phyloP scores from a whole-genome alignment of 768 basidiomycete genomes.

The Russula earlei region DNA sequence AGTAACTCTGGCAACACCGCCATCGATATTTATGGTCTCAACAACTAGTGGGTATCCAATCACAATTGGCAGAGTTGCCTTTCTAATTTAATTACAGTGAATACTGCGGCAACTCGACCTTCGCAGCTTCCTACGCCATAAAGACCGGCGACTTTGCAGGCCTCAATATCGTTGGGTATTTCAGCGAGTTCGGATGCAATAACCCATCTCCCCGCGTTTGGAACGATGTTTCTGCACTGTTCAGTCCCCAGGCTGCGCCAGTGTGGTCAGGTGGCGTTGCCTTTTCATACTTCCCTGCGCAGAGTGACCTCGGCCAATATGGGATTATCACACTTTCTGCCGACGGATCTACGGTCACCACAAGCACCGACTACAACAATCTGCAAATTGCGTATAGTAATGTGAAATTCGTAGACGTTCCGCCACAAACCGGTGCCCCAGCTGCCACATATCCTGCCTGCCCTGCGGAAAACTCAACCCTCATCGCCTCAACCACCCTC shows the following conservation, averaged over 20 bases:
- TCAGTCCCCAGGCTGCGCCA: constrained; percentile 59
- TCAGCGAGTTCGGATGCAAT: constrained; percentile 82
- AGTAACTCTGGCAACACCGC: constrained; percentile 46
- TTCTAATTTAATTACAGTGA: constrained; percentile 37
- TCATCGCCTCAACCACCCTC: constrained; percentile 56
- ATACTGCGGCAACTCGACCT: constrained; percentile 70
- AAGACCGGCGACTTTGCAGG: constrained; percentile 46
- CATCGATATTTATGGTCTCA: constrained; percentile 82
- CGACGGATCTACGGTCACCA: constrained; percentile 57
- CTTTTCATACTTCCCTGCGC: constrained; percentile 82
- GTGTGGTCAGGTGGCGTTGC: constrained; percentile 88
- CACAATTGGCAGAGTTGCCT: neutral
- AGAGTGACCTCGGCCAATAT: constrained; percentile 62
- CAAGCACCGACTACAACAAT: constrained; percentile 56
- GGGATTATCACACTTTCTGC: constrained; percentile 75
- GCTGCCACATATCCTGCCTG: constrained; percentile 38
- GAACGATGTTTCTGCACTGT: constrained; percentile 70
- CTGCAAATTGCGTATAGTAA: constrained; percentile 53
- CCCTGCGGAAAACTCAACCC: constrained; percentile 41
- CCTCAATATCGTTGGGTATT: constrained; percentile 78
- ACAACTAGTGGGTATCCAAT: constrained; percentile 58
- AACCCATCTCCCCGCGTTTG: constrained; percentile 55
- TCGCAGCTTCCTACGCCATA: constrained; percentile 45
- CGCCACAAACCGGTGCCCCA: constrained; percentile 47
- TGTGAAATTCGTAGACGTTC: constrained; percentile 53